Percentiles rank a stretch among this genome's conserved stretches.
Conservation (phyloP, 2,329 filamentous ascomycete genomes). For the Lecanosticta acicola region DNA sequence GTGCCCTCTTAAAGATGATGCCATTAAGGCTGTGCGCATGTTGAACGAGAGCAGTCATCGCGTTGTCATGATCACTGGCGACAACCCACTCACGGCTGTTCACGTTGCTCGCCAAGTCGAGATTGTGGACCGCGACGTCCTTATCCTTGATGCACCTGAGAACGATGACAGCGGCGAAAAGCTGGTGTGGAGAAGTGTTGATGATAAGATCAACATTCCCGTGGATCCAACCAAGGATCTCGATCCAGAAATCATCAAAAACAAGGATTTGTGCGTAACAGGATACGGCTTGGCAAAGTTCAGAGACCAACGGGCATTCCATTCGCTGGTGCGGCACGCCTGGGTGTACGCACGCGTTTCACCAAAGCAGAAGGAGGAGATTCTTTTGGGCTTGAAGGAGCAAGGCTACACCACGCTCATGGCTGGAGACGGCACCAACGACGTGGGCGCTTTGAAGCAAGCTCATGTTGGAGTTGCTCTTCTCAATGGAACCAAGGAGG, state of each 20-base stretch:
- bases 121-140: slow-evolving; percentile 90
- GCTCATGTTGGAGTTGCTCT: slow-evolving; percentile 95
- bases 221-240: slow-evolving; percentile 79
- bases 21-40: slow-evolving; percentile 89
- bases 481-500: slow-evolving; percentile 87
- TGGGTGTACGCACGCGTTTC: slow-evolving; percentile 99
- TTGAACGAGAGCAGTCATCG: slow-evolving; percentile 98
- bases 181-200: slow-evolving; percentile 89
- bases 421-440: slow-evolving; percentile 97
- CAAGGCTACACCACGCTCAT: slow-evolving; percentile 97
- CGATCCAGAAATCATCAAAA: slow-evolving; percentile 71
- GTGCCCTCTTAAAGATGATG: slow-evolving; percentile 93
- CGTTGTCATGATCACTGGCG: slow-evolving; percentile 98
- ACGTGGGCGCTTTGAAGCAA: slow-evolving; percentile 95
- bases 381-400: slow-evolving; percentile 91
- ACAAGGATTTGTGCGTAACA: slow-evolving; percentile 91
- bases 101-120: slow-evolving; percentile 94
- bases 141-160: slow-evolving; percentile 93
- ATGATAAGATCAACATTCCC: slow-evolving; percentile 79
- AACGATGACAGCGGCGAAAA: slow-evolving; percentile 74
- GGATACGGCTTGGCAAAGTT: slow-evolving; percentile 90
- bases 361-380: slow-evolving; percentile 97
- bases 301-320: slow-evolving; percentile 70
- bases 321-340: slow-evolving; percentile 73
- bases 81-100: slow-evolving; percentile 93